phyloP scores from a whole-genome alignment of 169 alveolate species.

The Plasmodium vinckei region DNA sequence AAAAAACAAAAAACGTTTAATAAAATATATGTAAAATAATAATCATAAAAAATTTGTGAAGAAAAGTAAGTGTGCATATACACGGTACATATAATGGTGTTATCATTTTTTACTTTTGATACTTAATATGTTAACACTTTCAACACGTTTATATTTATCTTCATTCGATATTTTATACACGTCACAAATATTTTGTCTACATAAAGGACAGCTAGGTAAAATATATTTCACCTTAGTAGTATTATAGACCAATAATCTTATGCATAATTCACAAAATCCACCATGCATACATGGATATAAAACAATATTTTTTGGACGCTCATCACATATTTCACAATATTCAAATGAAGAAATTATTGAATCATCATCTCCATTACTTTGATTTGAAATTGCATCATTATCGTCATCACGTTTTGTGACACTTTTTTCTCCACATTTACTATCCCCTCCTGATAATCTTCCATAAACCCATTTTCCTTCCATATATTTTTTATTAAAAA shows the following conservation, averaged over 20 bases:
- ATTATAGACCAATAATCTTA: slow-evolving; percentile 60
- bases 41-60: background rate
- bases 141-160: slow-evolving; percentile 29
- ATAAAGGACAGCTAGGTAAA: slow-evolving; percentile 57
- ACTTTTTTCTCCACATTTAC: background rate
- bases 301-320: slow-evolving; percentile 63
- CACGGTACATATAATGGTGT: background rate
- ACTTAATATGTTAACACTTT: slow-evolving; percentile 39
- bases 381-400: background rate
- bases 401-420: slow-evolving; percentile 4
- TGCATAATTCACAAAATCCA: slow-evolving; percentile 73
- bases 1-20: no score
- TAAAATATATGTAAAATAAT: no score
- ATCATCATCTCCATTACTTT: slow-evolving; percentile 6
- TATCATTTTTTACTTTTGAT: slow-evolving; percentile 30
- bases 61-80: background rate
- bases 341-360: slow-evolving; percentile 8
- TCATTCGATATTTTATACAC: slow-evolving; percentile 72
- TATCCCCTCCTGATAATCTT: background rate
- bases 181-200: slow-evolving; percentile 54
- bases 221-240: slow-evolving; percentile 39
- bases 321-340: slow-evolving; percentile 77
- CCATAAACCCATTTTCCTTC: slow-evolving; percentile 4
- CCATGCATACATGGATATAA: slow-evolving; percentile 77
- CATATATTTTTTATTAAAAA: slow-evolving; percentile 20